A percentile compares a stretch with the other conserved stretches of the same genome.
These are phyloP conservation scores for Fusarium keratoplasticum DNA, from an alignment of 2,329 filamentous ascomycete species.

Conservation along the genomic window DNA sequence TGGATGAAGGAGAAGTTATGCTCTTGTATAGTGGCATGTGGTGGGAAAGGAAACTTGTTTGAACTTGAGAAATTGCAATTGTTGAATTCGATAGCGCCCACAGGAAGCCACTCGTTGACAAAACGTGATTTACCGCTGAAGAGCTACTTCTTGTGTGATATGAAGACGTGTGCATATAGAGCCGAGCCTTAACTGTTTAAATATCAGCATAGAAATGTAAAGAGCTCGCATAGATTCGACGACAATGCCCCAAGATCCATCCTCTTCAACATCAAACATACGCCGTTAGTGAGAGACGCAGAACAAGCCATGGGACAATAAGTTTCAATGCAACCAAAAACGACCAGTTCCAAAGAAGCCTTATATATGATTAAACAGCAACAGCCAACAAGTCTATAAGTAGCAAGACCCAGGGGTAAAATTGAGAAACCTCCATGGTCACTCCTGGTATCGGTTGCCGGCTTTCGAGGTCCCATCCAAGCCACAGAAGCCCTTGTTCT, in stretches of 20 bases:
- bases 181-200: not conserved
- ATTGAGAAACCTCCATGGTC: not conserved
- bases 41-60: not conserved
- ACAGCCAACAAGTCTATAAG: not conserved
- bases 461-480: not conserved
- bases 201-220: too few species aligned
- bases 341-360: not conserved
- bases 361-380: not conserved
- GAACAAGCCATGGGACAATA: not conserved
- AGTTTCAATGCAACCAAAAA: not conserved
- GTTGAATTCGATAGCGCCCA: not conserved
- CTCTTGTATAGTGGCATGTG: not conserved
- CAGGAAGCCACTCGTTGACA: not conserved
- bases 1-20: not conserved
- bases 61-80: not conserved
- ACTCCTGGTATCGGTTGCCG: not conserved
- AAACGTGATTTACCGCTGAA: not conserved
- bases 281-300: not conserved
- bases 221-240: too few species aligned
- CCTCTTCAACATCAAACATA: not conserved
- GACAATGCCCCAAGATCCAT: too few species aligned
- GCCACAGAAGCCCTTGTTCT: not conserved
- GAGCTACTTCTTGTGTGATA: not conserved
- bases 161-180: not conserved
- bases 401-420: not conserved